Evolutionary conservation across 1,284 basidiomycete genomes (phyloP).

Genomic region (Trametes versicolor): DNA sequence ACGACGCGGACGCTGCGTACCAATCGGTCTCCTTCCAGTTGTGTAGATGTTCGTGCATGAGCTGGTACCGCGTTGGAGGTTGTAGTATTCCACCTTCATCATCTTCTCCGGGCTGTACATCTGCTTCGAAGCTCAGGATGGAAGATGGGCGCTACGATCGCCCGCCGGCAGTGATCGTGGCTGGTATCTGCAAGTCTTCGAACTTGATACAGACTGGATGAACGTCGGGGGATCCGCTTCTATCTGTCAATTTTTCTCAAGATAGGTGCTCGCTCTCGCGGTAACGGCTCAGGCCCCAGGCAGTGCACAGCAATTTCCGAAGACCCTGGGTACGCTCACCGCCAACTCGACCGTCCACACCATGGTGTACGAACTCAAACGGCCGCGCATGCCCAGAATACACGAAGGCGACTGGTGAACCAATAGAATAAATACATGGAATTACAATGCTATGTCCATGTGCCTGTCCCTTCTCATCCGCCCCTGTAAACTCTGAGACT

Average conservation of each 20-base stretch:
- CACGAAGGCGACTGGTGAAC: too few species aligned
- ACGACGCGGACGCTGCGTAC: too few species aligned
- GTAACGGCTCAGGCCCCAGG: not conserved
- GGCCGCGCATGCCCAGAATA: too few species aligned
- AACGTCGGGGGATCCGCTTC: not conserved
- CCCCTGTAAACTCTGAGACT: not conserved
- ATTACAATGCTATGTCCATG: not conserved
- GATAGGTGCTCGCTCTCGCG: not conserved
- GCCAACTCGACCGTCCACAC: too few species aligned
- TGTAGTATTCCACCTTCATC: too few species aligned
- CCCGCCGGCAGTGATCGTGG: not conserved
- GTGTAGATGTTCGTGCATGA: too few species aligned
- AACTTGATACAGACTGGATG: not conserved
- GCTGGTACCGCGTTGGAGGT: too few species aligned
- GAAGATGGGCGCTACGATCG: not conserved
- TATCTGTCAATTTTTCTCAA: not conserved
- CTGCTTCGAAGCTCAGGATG: not conserved
- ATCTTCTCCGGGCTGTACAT: too few species aligned
- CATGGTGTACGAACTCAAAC: too few species aligned
- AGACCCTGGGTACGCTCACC: too few species aligned
- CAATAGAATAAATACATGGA: conserved; percentile 1
- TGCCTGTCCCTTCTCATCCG: not conserved
- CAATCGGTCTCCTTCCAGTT: too few species aligned
- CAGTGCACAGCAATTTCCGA: not conserved
- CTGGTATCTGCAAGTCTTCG: not conserved